Conservation (phyloP, 176 grass and related monocot genomes). For the Calamus simplicifolius region DNA sequence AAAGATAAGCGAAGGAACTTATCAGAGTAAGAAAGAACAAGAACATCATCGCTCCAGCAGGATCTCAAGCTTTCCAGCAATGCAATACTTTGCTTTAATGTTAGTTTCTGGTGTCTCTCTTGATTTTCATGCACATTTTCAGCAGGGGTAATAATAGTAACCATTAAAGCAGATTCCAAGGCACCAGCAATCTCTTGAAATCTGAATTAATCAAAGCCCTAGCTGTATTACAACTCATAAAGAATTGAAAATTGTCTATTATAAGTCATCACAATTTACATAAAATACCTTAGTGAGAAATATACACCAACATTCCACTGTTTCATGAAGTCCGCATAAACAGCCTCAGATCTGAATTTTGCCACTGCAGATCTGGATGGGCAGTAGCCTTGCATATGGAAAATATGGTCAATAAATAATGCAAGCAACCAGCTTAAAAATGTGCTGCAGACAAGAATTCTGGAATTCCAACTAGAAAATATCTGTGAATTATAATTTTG, state of each 20-base stretch:
- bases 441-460: too few species aligned
- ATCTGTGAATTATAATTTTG: too few species aligned
- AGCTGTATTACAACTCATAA: neutral
- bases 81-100: conserved; percentile 81
- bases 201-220: conserved; percentile 44
- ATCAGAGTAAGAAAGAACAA: conserved; percentile 81
- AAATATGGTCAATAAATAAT: neutral
- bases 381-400: conserved; percentile 50
- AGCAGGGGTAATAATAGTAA: conserved; percentile 37
- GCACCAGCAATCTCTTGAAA: conserved; percentile 99
- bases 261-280: neutral
- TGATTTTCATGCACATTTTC: conserved; percentile 28
- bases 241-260: conserved; percentile 1
- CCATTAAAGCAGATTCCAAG: conserved; percentile 66
- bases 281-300: conserved; percentile 74
- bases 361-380: conserved; percentile 53
- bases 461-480: too few species aligned
- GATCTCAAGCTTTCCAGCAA: conserved; percentile 78
- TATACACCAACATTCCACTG: conserved; percentile 97
- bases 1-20: conserved; percentile 91
- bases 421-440: too few species aligned
- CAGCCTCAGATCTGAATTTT: conserved; percentile 67
- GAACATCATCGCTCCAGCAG: conserved; percentile 92
- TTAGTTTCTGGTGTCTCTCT: conserved; percentile 25
- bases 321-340: conserved; percentile 70